Percentiles rank a stretch among this genome's conserved stretches.
These are phyloP conservation scores for Talaromyces wortmannii DNA, from an alignment of 495 filamentous ascomycete genomes.

Conservation along the genomic window DNA sequence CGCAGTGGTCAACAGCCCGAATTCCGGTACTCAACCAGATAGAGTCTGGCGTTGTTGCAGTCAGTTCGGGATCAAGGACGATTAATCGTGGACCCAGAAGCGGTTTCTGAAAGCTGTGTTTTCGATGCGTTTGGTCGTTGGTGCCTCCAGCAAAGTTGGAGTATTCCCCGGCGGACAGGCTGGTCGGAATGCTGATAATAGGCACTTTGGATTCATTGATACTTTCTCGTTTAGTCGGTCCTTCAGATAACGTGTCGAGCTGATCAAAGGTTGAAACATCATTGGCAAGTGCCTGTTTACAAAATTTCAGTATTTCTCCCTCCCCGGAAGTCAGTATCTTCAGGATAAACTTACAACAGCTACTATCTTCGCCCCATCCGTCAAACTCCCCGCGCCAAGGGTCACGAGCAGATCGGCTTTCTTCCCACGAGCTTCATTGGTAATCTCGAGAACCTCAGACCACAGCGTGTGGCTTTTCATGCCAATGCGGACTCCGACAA, in stretches of 20 bases:
- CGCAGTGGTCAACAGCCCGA: slow-evolving; percentile 58
- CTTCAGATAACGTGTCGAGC: slow-evolving; percentile 27
- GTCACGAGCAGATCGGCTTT: slow-evolving; percentile 53
- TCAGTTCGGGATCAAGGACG: slow-evolving; percentile 52
- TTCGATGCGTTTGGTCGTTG: slow-evolving; percentile 42
- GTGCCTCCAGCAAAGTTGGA: slow-evolving; percentile 50
- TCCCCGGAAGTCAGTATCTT: too few relatives aligned
- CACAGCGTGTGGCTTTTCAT: slow-evolving; percentile 55
- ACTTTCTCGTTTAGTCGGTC: too few relatives aligned
- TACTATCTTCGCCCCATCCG: slow-evolving; percentile 55
- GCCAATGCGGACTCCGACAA: slow-evolving; percentile 47
- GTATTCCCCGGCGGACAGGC: slow-evolving; percentile 59
- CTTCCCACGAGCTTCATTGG: slow-evolving; percentile 35
- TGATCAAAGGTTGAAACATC: slow-evolving; percentile 31
- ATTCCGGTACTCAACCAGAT: slow-evolving; percentile 59
- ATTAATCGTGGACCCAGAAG: slow-evolving; percentile 43
- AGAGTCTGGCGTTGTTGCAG: slow-evolving; percentile 44
- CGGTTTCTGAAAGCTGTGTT: slow-evolving; percentile 43
- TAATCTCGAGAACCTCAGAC: slow-evolving; percentile 52
- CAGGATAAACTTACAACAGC: slow-evolving; percentile 31
- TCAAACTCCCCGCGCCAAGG: slow-evolving; percentile 53
- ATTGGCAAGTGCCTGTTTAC: slow-evolving; percentile 39
- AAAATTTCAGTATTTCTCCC: not conserved
- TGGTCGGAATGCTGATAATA: slow-evolving; percentile 55
- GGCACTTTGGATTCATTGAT: slow-evolving; percentile 38